phyloP scores from a whole-genome alignment of 2,329 filamentous ascomycete species.

The Harringtonia lauricola region DNA sequence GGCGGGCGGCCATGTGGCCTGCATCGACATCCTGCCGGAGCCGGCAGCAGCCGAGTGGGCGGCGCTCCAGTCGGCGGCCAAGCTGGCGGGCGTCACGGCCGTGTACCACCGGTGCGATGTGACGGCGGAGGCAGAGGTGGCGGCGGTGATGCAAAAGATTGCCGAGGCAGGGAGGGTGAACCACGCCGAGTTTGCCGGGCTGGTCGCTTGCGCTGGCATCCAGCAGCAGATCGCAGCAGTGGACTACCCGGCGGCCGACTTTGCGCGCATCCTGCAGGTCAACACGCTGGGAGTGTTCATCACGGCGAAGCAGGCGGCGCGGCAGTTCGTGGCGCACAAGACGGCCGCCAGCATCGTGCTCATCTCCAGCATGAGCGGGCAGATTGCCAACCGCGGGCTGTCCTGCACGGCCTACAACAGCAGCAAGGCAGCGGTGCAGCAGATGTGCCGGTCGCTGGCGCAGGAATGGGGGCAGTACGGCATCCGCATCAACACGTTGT shows the following conservation, averaged over 20 bases:
- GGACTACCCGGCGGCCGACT: conserved; percentile 47
- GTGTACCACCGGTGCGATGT: conserved; percentile 60
- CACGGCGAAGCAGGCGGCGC: conserved; percentile 61
- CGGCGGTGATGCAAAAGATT: conserved; percentile 47
- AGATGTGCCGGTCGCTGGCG: conserved; percentile 51
- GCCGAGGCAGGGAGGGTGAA: conserved; percentile 35
- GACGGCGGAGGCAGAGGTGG: conserved; percentile 46
- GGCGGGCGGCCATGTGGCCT: conserved; percentile 43
- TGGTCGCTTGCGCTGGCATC: background rate
- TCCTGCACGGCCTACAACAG: conserved; percentile 57
- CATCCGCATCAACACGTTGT: conserved; percentile 51
- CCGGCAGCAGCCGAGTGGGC: conserved; percentile 46
- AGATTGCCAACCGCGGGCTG: conserved; percentile 43
- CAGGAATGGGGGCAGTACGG: conserved; percentile 50
- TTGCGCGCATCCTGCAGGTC: conserved; percentile 56
- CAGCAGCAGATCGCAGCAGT: conserved; percentile 53
- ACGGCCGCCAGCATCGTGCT: conserved; percentile 41
- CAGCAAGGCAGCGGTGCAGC: conserved; percentile 52
- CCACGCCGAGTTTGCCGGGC: conserved; percentile 16
- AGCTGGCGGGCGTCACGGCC: conserved; percentile 54
- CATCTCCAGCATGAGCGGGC: conserved; percentile 44
- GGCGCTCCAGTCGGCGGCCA: conserved; percentile 38
- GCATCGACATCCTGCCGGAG: conserved; percentile 38
- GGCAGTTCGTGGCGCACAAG: conserved; percentile 33
- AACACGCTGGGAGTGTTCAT: conserved; percentile 61